Evolutionary conservation across 805 yeast genomes (phyloP).

Genomic region (Candida orba): DNA sequence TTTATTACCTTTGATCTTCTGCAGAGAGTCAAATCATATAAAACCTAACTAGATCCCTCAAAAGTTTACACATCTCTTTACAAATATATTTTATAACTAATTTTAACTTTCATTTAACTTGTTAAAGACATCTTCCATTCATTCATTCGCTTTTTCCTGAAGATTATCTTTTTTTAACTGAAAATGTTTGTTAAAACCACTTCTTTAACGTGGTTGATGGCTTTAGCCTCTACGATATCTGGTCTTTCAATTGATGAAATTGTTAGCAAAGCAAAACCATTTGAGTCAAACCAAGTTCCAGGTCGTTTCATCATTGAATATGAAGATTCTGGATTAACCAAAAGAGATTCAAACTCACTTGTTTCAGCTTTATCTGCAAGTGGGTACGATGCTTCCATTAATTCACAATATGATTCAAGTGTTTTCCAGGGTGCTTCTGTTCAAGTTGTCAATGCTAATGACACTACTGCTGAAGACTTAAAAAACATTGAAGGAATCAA

Average conservation of each 20-base stretch:
- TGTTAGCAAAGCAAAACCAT: background rate
- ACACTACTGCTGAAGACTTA: slow-evolving; percentile 9
- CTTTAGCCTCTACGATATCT: slow-evolving; percentile 1
- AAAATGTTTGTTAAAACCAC: background rate
- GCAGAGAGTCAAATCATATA: too few relatives aligned
- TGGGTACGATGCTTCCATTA: slow-evolving; percentile 8
- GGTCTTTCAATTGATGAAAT: background rate
- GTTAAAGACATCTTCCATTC: background rate
- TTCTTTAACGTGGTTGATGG: slow-evolving; percentile 1
- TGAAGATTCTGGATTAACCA: slow-evolving; percentile 1
- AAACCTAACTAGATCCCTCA: too few relatives aligned
- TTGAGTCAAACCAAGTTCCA: slow-evolving; percentile 4
- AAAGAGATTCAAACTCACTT: slow-evolving; percentile 5
- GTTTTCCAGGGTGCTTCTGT: slow-evolving; percentile 14
- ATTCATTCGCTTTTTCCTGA: background rate
- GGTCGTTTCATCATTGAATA: slow-evolving; percentile 11
- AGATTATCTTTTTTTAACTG: too few relatives aligned
- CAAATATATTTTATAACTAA: too few relatives aligned
- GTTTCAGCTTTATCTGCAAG: background rate
- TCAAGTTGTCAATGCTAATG: slow-evolving; percentile 3
- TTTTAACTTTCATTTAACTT: too few relatives aligned
- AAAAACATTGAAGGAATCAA: slow-evolving; percentile 5
- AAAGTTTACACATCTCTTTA: too few relatives aligned
- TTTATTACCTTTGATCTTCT: too few relatives aligned
- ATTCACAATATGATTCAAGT: slow-evolving; percentile 6